A percentile compares a stretch with the other conserved stretches of the same genome.
Conservation (phyloP, 257 asterid species). For the Nicotiana paniculata region DNA sequence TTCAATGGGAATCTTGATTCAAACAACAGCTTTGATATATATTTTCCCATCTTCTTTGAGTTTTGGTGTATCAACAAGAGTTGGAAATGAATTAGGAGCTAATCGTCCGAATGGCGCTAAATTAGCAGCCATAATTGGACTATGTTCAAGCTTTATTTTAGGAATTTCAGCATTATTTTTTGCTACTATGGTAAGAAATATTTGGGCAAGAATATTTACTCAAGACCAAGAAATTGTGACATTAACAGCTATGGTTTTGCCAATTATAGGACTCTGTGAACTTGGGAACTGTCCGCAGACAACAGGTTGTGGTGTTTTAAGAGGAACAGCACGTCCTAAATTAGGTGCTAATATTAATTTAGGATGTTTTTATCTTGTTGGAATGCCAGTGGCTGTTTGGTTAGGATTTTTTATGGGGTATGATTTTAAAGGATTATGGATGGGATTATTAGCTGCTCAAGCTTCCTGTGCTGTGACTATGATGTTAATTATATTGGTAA, state of each 20-base stretch:
- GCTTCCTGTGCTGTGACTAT: constrained; percentile 32
- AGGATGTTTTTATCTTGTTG: constrained; percentile 34
- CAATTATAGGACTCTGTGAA: constrained; percentile 31
- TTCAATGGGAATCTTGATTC: constrained; percentile 35
- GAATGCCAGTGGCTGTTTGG: constrained; percentile 34
- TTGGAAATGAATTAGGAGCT: constrained; percentile 37
- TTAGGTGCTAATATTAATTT: constrained; percentile 32
- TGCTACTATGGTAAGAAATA: constrained; percentile 16
- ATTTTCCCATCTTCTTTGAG: constrained; percentile 38
- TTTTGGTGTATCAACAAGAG: constrained; percentile 36
- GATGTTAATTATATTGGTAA: constrained; percentile 19
- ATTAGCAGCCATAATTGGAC: constrained; percentile 28
- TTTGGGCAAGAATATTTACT: constrained; percentile 34
- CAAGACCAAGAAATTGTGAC: constrained; percentile 21
- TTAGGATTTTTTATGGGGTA: constrained; percentile 24
- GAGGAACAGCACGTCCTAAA: constrained; percentile 38
- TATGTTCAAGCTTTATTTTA: constrained; percentile 19
- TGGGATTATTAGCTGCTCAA: constrained; percentile 39
- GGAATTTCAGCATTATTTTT: constrained; percentile 25
- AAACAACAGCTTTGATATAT: constrained; percentile 32
- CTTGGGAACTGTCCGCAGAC: constrained; percentile 41
- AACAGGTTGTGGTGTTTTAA: constrained; percentile 27
- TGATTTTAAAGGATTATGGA: constrained; percentile 33
- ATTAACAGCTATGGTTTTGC: constrained; percentile 25
- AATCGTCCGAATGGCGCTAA: constrained; percentile 23